Conservation (phyloP, 148 eudicot species). For the Selenicereus undatus region DNA sequence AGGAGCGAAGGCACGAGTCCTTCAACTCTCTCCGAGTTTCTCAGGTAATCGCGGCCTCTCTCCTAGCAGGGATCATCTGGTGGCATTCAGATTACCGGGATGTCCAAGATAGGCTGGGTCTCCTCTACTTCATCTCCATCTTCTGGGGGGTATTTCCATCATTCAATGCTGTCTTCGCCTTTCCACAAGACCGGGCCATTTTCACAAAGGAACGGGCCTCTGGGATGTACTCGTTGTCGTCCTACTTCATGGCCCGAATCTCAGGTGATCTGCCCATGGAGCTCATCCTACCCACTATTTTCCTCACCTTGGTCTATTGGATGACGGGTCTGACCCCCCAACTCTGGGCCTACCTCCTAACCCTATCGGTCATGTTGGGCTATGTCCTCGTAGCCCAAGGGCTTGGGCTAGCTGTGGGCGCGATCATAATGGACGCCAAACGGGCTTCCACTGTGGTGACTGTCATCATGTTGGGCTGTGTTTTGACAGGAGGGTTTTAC, state of each 20-base stretch:
- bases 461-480: conserved; percentile 77
- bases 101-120: conserved; percentile 74
- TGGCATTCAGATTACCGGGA: conserved; percentile 68
- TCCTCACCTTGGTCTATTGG: conserved; percentile 65
- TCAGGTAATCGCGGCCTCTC: conserved; percentile 69
- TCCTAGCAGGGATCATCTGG: conserved; percentile 83
- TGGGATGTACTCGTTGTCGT: conserved; percentile 75
- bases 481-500: conserved; percentile 83
- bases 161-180: conserved; percentile 82
- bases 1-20: conserved; percentile 79
- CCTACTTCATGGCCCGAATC: conserved; percentile 88
- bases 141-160: conserved; percentile 96
- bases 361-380: conserved; percentile 50
- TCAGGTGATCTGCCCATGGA: conserved; percentile 89
- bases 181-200: conserved; percentile 86
- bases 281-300: conserved; percentile 68
- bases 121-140: conserved; percentile 75
- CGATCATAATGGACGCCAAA: conserved; percentile 88
- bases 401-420: conserved; percentile 79
- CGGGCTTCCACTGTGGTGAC: conserved; percentile 81
- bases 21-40: conserved; percentile 78
- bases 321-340: conserved; percentile 71
- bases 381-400: conserved; percentile 87
- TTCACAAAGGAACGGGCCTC: conserved; percentile 72
- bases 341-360: conserved; percentile 42